Conservation (phyloP, 495 filamentous ascomycete species). For the Penicillium soppii region DNA sequence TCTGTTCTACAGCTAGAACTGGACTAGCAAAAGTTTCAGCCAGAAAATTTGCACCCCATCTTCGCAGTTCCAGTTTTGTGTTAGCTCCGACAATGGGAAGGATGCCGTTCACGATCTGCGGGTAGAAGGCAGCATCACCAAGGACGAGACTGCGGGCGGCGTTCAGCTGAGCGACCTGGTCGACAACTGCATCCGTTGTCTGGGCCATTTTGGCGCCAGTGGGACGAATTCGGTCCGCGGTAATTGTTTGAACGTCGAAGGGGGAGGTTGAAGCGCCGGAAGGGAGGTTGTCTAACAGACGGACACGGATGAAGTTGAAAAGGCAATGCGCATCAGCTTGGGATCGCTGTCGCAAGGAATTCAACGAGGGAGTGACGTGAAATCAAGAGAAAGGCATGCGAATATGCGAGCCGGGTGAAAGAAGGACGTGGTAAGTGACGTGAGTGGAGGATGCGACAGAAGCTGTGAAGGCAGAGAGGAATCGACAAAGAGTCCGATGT, state of each 20-base stretch:
- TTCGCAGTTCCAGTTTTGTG: conserved; percentile 71
- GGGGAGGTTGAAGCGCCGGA: not conserved
- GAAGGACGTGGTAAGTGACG: not conserved
- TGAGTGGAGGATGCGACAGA: conserved; percentile 7
- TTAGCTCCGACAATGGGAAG: conserved; percentile 82
- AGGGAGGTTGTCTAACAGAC: not conserved
- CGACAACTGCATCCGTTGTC: conserved; percentile 54
- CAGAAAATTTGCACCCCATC: conserved; percentile 96
- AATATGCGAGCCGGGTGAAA: not conserved
- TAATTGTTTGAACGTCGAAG: not conserved
- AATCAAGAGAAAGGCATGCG: not conserved
- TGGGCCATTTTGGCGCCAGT: conserved; percentile 40
- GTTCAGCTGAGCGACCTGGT: conserved; percentile 81
- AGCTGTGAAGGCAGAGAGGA: conserved; percentile 15
- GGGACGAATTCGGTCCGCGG: not conserved
- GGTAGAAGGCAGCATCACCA: conserved; percentile 78
- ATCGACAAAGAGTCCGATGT: conserved; percentile 16
- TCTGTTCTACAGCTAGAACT: conserved; percentile 65
- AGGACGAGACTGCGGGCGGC: conserved; percentile 85
- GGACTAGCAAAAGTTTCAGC: conserved; percentile 95
- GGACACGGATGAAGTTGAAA: conserved; percentile 11
- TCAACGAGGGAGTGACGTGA: not conserved
- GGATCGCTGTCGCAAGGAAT: not conserved
- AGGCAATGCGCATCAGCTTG: conserved; percentile 10
- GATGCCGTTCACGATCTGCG: conserved; percentile 84